Conservation (phyloP, 106 monocot genomes). For the Dioscorea zingiberensis region DNA sequence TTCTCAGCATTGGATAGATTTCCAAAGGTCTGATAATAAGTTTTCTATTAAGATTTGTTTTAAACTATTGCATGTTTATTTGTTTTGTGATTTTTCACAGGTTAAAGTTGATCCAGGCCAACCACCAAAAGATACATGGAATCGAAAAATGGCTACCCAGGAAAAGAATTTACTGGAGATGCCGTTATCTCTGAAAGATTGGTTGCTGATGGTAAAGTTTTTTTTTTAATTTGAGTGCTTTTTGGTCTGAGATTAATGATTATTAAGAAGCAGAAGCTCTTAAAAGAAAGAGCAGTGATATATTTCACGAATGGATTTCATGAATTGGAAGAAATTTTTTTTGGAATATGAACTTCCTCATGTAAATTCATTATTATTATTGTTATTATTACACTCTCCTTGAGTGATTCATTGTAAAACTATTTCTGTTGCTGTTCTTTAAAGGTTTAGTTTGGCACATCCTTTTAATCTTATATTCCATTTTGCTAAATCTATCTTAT, state of each 20-base stretch:
- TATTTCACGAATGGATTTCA: too few relatives aligned
- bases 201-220: constrained; percentile 10
- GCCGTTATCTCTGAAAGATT: constrained; percentile 3
- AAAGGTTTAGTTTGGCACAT: background rate
- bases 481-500: background rate
- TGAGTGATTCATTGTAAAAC: background rate
- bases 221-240: constrained; percentile 1
- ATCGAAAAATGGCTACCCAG: constrained; percentile 23
- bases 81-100: background rate
- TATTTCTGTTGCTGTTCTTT: background rate
- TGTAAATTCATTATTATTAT: background rate
- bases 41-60: background rate
- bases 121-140: constrained; percentile 24
- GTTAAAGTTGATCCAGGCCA: constrained; percentile 20
- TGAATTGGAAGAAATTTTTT: too few relatives aligned
- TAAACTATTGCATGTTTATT: background rate
- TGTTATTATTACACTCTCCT: too few relatives aligned
- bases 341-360: background rate
- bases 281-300: background rate
- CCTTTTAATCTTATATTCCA: background rate
- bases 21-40: background rate
- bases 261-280: background rate
- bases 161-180: constrained; percentile 12
- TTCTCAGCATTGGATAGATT: too few relatives aligned
- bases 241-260: background rate